Base-by-base conservation (phyloP, 2,329 filamentous ascomycete genomes). In the Tricladium varicosporioides region DNA sequence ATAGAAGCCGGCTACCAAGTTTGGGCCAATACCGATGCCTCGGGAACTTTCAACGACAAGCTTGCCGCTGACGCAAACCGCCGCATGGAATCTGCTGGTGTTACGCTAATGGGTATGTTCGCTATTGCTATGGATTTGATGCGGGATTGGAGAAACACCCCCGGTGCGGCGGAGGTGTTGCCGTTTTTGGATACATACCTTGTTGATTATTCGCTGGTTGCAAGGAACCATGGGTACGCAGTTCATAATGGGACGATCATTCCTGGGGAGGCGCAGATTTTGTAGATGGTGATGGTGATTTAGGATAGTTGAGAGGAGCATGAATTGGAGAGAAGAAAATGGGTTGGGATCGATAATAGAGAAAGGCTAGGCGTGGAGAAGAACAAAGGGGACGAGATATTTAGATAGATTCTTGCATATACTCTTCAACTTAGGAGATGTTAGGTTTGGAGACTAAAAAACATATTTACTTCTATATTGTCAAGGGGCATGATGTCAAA, bases 1-100 rank as follows among this genome's bases (percentile, higher is more conserved):
- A 78, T 85, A 36, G 80, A 84, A 13, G 86, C 83, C 45, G 88
- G 88, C 22, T 92, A 90, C 75, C 81, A 81, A 40, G 88, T 92
- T 57, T 91, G 81, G 75, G 87, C 86, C 64, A 89, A 90, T 72
- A 80, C 85, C 52, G 88, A 91, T 65, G 87, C 85, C 1, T 85
- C 80, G 0, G 88, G 87, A 1, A 91, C 88, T 1, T 84, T 84
- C 16, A 82, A 80, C 1, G 68, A 74, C 42, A 78, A 86, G 46
- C 78, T 87, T 57, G 79, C 84, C 5, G 82, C 85, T 58, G 78
- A 84, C 50, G 80, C 85, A 42, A 89, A 90, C 70, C 76, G 81
- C 32, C 80, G 86, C 48, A 89, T 90, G 86, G 75, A 81, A 54
- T 68, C 75, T 19, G 85, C 86, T 0, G 88, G 87, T 36, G 87